Percentiles rank a stretch among this genome's conserved stretches.
Evolutionary conservation across 169 alveolate genomes (phyloP).

Genomic region (Miamiensis avidus): DNA sequence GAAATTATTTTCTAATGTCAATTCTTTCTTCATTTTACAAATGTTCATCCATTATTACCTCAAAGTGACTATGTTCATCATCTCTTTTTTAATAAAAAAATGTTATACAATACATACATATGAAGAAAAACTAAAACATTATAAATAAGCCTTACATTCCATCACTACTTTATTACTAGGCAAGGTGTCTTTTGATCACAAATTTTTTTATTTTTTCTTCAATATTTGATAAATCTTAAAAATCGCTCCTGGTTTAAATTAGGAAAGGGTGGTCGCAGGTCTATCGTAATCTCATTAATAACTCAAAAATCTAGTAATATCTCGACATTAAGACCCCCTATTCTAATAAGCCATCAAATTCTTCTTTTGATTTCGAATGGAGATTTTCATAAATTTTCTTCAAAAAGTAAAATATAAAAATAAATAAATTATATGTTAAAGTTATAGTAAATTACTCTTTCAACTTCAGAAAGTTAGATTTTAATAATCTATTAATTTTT

Average conservation of each 20-base stretch:
- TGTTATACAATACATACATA: too few relatives aligned
- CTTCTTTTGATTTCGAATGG: conserved; percentile 56
- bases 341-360: conserved; percentile 63
- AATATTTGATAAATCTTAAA: conserved; percentile 36
- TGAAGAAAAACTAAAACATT: too few relatives aligned
- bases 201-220: conserved; percentile 35
- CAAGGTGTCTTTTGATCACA: conserved; percentile 16
- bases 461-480: conserved; percentile 73
- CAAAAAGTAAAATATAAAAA: conserved; percentile 63
- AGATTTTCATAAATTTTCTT: conserved; percentile 39
- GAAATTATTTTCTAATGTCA: conserved; percentile 11
- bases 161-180: background rate
- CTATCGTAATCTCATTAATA: conserved; percentile 80
- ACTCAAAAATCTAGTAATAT: conserved; percentile 79
- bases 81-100: background rate
- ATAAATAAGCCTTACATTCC: background rate
- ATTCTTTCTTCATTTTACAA: conserved; percentile 23
- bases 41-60: conserved; percentile 23
- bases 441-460: conserved; percentile 55
- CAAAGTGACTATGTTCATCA: background rate
- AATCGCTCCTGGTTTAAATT: conserved; percentile 48
- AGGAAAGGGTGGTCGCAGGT: conserved; percentile 82
- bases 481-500: conserved; percentile 74
- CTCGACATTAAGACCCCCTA: conserved; percentile 71
- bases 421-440: conserved; percentile 62